Evolutionary conservation across 371 early-diverging fungal species (phyloP).

Genomic region (Zychaea mexicana): DNA sequence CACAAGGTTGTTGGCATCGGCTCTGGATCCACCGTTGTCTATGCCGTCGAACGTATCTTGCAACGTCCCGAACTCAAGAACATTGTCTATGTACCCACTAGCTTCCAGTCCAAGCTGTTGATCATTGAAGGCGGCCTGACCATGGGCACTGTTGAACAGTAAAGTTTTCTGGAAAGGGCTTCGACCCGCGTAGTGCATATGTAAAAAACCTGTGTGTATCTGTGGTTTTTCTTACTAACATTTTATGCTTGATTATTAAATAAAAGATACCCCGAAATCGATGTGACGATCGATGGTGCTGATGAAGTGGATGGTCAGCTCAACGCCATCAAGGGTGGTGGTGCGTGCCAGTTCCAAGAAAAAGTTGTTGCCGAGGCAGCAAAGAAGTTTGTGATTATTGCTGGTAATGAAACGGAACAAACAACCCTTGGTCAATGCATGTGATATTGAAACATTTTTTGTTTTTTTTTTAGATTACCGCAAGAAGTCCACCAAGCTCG

Average conservation of each 20-base stretch:
- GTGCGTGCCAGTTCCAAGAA: constrained; percentile 92
- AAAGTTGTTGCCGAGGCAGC: constrained; percentile 88
- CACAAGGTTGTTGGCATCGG: constrained; percentile 84
- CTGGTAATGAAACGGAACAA: constrained; percentile 39
- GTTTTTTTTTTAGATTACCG: constrained; percentile 64
- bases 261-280: constrained; percentile 63
- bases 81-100: constrained; percentile 85
- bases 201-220: too few species aligned
- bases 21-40: constrained; percentile 87
- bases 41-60: constrained; percentile 76
- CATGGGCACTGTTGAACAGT: constrained; percentile 69
- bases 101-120: constrained; percentile 83
- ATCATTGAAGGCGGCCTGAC: constrained; percentile 66
- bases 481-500: constrained; percentile 78
- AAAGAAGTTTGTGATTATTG: constrained; percentile 84
- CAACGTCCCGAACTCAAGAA: constrained; percentile 59
- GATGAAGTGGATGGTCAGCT: constrained; percentile 85
- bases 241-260: too few species aligned
- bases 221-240: too few species aligned
- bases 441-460: not conserved
- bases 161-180: constrained; percentile 19
- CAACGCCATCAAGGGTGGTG: constrained; percentile 95
- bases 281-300: constrained; percentile 92
- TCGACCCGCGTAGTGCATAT: too few species aligned
- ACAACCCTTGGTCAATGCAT: constrained; percentile 1